Conservation (phyloP, 2,329 filamentous ascomycete species). For the Fusarium compactum region DNA sequence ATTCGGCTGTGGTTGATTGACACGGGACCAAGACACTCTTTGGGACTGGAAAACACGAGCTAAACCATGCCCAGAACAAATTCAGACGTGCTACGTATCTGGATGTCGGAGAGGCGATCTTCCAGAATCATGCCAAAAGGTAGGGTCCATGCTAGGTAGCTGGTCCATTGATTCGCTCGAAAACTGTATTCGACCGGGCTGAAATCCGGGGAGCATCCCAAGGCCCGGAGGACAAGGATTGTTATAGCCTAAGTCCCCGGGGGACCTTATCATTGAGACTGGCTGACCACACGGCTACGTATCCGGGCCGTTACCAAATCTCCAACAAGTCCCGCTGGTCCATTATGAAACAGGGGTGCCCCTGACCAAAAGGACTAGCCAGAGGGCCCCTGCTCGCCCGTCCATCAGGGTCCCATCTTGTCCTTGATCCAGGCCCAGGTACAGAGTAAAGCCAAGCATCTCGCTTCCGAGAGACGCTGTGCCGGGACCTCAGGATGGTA, state of each 20-base stretch:
- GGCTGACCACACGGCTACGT: constrained; percentile 52
- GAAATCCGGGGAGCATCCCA: constrained; percentile 52
- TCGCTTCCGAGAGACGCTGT: constrained; percentile 44
- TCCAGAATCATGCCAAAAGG: constrained; percentile 50
- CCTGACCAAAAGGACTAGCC: constrained; percentile 16
- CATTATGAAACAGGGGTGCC: constrained; percentile 33
- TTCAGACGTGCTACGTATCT: constrained; percentile 13
- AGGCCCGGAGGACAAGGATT: constrained; percentile 46
- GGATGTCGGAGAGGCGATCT: constrained; percentile 46
- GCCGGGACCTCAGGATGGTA: constrained; percentile 45
- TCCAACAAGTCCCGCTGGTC: constrained; percentile 41
- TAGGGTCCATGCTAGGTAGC: constrained; percentile 34
- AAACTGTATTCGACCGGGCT: constrained; percentile 43
- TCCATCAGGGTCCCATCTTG: constrained; percentile 45
- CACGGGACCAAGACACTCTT: constrained; percentile 29
- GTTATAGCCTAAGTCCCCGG: constrained; percentile 47
- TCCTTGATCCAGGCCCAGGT: constrained; percentile 30
- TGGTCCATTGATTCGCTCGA: constrained; percentile 34
- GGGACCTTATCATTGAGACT: constrained; percentile 47
- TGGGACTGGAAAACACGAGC: constrained; percentile 32
- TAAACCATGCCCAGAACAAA: constrained; percentile 15
- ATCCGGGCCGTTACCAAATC: constrained; percentile 53
- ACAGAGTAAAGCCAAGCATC: constrained; percentile 35
- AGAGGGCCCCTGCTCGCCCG: constrained; percentile 23
- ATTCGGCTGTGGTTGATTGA: constrained; percentile 20